A percentile compares a stretch with the other conserved stretches of the same genome.
Conservation (phyloP, 441 rosid species). For the Pelargonium citronellum region DNA sequence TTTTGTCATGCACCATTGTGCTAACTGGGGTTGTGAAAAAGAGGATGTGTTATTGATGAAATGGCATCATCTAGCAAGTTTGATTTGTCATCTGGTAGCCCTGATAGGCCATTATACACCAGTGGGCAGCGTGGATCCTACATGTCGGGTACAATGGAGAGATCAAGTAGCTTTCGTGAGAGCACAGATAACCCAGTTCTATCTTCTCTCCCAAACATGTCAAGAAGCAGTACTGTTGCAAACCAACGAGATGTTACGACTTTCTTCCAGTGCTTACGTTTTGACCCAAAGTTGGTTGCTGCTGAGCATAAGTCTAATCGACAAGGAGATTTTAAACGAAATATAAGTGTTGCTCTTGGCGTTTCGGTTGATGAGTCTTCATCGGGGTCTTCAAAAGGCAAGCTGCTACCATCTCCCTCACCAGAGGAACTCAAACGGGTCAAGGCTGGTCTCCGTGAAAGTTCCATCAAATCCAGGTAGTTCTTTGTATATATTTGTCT, state of each 20-base stretch:
- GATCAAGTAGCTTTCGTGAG: constrained; percentile 85
- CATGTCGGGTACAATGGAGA: constrained; percentile 66
- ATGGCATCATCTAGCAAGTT: constrained; percentile 87
- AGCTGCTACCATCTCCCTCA: constrained; percentile 43
- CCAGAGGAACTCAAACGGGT: constrained; percentile 83
- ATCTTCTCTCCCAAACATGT: constrained; percentile 62
- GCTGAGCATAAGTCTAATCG: constrained; percentile 71
- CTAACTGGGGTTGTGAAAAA: constrained; percentile 44
- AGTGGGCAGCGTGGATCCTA: constrained; percentile 77
- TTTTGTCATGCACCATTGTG: constrained; percentile 67
- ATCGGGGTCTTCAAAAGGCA: constrained; percentile 51
- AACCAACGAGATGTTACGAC: constrained; percentile 64
- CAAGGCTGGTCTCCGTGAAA: constrained; percentile 60
- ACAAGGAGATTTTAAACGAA: constrained; percentile 70
- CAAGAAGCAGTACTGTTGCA: constrained; percentile 54
- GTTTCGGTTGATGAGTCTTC: constrained; percentile 68
- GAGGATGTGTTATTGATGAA: constrained; percentile 49
- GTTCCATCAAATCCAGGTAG: constrained; percentile 79
- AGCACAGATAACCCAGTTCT: constrained; percentile 62
- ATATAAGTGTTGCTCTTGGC: constrained; percentile 68
- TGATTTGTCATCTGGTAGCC: constrained; percentile 78
- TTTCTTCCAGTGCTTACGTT: constrained; percentile 67
- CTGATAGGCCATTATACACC: constrained; percentile 64
- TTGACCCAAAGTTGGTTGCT: constrained; percentile 72
- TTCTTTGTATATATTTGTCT: constrained; percentile 25